Percentiles rank a stretch among this genome's conserved stretches.
phyloP scores from a whole-genome alignment of 73 alveolate species.

The Tetrahymena borealis region DNA sequence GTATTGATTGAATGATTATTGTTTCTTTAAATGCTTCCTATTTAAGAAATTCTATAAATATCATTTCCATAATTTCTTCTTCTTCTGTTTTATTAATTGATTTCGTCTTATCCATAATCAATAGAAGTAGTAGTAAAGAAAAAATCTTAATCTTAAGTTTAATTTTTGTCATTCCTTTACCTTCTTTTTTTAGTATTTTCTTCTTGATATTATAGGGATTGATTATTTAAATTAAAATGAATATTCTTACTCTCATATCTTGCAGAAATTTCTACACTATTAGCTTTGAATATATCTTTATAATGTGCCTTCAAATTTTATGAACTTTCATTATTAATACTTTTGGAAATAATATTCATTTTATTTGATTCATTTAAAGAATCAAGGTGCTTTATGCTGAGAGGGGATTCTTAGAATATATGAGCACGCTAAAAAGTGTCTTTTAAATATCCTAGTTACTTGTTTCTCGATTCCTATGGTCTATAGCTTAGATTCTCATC shows the following conservation, averaged over 20 bases:
- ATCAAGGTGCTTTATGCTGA: background rate
- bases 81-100: background rate
- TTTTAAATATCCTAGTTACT: background rate
- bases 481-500: background rate
- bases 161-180: background rate
- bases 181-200: background rate
- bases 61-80: background rate
- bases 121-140: background rate
- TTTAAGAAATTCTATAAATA: background rate
- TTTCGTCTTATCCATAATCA: background rate
- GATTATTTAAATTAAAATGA: background rate
- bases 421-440: background rate
- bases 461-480: background rate
- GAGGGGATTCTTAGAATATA: background rate
- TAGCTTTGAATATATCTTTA: background rate
- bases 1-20: background rate
- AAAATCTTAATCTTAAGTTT: background rate
- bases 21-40: background rate
- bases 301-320: background rate
- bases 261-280: background rate
- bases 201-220: background rate
- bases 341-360: background rate
- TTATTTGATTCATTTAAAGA: background rate
- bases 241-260: background rate
- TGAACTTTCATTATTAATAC: background rate